phyloP scores from a whole-genome alignment of 192 early-diverging fungal species.

The Rhizophagus sp. region DNA sequence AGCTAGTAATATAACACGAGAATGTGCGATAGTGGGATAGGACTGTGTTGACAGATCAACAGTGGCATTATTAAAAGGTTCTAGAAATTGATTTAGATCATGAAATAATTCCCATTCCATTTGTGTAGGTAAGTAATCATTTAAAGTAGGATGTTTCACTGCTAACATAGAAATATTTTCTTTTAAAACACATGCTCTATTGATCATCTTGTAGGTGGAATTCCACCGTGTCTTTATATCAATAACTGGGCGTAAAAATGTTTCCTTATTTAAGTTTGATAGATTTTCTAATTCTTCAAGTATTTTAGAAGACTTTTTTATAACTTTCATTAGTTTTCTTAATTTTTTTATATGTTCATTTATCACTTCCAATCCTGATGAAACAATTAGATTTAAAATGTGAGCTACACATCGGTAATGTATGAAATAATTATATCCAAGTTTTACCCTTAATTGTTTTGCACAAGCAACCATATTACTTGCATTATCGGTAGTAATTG shows the following conservation, averaged over 20 bases:
- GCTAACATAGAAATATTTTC: neutral
- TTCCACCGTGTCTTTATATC: neutral
- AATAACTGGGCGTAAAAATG: neutral
- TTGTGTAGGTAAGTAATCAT: neutral
- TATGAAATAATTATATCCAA: neutral
- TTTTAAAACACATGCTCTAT: neutral
- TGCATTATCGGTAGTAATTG: conserved; percentile 1
- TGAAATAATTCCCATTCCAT: neutral
- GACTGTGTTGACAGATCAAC: neutral
- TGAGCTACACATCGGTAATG: conserved; percentile 7
- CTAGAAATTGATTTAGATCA: neutral
- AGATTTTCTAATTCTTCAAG: neutral
- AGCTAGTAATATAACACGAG: neutral
- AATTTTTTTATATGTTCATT: neutral
- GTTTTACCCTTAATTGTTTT: neutral
- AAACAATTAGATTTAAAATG: conserved; percentile 1
- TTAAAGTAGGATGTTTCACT: neutral
- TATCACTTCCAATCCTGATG: neutral
- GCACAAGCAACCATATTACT: neutral
- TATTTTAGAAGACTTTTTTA: neutral
- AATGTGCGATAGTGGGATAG: conserved; percentile 2
- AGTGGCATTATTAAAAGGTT: neutral
- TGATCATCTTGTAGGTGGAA: conserved; percentile 5
- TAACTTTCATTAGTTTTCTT: neutral
- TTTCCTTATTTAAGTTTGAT: neutral